Base-by-base conservation (phyloP, 345 rosid genomes). In the Bruguiera gymnorhiza region DNA sequence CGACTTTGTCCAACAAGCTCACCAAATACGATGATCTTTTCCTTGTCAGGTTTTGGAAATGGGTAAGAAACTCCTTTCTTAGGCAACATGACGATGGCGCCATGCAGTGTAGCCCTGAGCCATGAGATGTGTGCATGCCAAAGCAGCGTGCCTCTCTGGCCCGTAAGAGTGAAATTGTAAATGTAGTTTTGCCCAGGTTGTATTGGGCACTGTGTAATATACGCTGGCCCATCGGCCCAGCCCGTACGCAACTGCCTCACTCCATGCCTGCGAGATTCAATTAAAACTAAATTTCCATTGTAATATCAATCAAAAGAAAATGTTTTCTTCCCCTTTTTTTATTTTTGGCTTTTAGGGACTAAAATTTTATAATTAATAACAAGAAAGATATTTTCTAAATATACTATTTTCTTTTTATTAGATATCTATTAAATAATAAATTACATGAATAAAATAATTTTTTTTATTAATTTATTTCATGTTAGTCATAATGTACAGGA, bases 51-150 rank as follows among this genome's bases (percentile, higher is more conserved):
- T 53, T 83, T 84, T 23, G 87, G 87, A 64, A 88, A 91, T 1
- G 97, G 94, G 63, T 87, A 91, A 56, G 81, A 77, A 43, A 85
- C 81, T 27, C 83, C 81, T 24, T 68, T 75, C 80, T 80, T 87
- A 4, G 92, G 97, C 51, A 84, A 82, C 39, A 91, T 87, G 52
- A 91, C 84, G 60, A 91, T 82, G 26, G 97, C 91, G 6, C 97
- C 94, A 18, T 88, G 75, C 4, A 91, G 10, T 0, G 95, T 91
- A 6, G 92, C 70, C 55, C 97, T 85, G 27, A 87, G 85, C 95
- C 95, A 88, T 24, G 88, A 80, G 72, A 90, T 84, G 67, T 90
- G 97, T 18, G 90, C 94, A 63, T 90, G 94, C 97, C 90, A 90
- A 39, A 86, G 84, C 16, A 88, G 82, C 3, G 92, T 88, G 23